phyloP scores from a whole-genome alignment of 2,329 filamentous ascomycete genomes.

The Endoconidiophora polonica region DNA sequence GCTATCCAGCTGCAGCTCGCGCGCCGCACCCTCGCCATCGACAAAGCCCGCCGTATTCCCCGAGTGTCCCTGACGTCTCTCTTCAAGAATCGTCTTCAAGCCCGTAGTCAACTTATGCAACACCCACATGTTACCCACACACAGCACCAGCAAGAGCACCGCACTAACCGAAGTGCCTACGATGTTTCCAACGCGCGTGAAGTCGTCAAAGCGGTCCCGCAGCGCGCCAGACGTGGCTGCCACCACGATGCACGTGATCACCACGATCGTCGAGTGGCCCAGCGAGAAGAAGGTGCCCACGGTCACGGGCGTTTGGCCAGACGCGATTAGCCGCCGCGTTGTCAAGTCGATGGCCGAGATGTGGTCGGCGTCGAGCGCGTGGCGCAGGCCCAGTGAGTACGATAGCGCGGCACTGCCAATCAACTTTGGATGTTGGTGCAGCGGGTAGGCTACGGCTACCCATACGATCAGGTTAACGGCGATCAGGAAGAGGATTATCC shows the following conservation, averaged over 20 bases:
- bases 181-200: constrained; percentile 67
- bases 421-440: constrained; percentile 40
- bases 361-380: constrained; percentile 97
- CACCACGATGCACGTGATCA: constrained; percentile 79
- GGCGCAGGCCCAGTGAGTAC: constrained; percentile 76
- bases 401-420: constrained; percentile 69
- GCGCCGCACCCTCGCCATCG: constrained; percentile 21
- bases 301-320: constrained; percentile 71
- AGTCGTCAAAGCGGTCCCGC: constrained; percentile 62
- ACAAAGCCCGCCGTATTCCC: constrained; percentile 17
- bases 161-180: constrained; percentile 80
- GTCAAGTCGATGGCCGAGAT: constrained; percentile 77
- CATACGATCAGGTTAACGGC: constrained; percentile 37
- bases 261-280: constrained; percentile 83
- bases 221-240: constrained; percentile 79
- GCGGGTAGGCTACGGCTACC: constrained; percentile 34
- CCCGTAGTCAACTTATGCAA: constrained; percentile 58
- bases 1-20: constrained; percentile 53
- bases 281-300: constrained; percentile 92
- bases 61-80: constrained; percentile 18
- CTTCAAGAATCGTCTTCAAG: constrained; percentile 42
- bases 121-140: constrained; percentile 73
- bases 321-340: constrained; percentile 74
- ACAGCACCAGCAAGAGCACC: constrained; percentile 65
- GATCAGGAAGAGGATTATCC: constrained; percentile 34